Conservation (phyloP, 2,329 filamentous ascomycete species). For the Fusarium buxicola region DNA sequence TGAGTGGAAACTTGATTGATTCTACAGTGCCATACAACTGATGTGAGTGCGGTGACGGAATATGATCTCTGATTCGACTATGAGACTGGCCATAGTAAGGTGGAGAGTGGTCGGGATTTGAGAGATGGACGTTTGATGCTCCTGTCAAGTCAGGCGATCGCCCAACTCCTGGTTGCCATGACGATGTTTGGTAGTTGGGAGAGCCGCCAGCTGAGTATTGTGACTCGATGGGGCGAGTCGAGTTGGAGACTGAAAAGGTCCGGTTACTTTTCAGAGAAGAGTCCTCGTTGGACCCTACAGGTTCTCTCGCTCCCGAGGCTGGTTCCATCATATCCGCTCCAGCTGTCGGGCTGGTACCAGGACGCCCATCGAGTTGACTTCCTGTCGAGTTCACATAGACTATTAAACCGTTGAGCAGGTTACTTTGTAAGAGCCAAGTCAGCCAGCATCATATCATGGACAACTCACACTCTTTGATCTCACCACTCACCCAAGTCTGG, state of each 20-base stretch:
- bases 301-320: not conserved
- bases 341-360: not conserved
- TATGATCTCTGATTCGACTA: not conserved
- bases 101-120: slow-evolving; percentile 20
- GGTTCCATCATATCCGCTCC: slow-evolving; percentile 6
- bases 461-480: slow-evolving; percentile 50
- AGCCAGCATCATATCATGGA: fast-evolving
- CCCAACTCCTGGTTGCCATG: slow-evolving; percentile 27
- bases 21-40: slow-evolving; percentile 18
- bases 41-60: slow-evolving; percentile 24
- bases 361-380: slow-evolving; percentile 1
- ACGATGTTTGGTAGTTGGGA: slow-evolving; percentile 16
- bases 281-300: slow-evolving; percentile 1
- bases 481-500: slow-evolving; percentile 54
- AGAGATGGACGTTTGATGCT: slow-evolving; percentile 19
- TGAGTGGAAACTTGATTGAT: slow-evolving; percentile 44
- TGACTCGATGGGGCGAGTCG: not conserved
- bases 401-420: not conserved
- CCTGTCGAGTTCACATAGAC: slow-evolving; percentile 21
- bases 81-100: slow-evolving; percentile 25
- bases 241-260: not conserved
- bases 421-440: fast-evolving
- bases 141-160: slow-evolving; percentile 26
- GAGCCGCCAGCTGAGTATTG: slow-evolving; percentile 8
- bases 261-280: slow-evolving; percentile 4